Evolutionary conservation across 441 rosid species (phyloP).

Genomic region (Codiaeum variegatum): DNA sequence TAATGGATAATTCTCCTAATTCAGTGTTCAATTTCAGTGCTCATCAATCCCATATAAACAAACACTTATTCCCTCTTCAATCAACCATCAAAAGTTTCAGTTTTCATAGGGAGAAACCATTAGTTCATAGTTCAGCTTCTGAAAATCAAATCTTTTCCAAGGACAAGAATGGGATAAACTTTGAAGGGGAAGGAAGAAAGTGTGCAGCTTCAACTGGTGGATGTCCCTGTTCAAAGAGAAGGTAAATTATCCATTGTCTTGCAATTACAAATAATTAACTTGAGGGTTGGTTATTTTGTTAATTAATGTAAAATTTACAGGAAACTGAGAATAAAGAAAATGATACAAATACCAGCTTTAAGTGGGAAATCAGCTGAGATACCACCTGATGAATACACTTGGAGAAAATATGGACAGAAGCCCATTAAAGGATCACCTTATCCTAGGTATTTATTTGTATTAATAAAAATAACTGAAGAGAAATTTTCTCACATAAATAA

Average conservation of each 20-base stretch:
- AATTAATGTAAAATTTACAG: constrained; percentile 22
- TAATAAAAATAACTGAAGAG: no score
- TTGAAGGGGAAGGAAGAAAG: constrained; percentile 15
- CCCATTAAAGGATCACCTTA: constrained; percentile 87
- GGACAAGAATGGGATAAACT: constrained; percentile 7
- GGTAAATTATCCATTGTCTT: no score
- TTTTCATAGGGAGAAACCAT: constrained; percentile 11
- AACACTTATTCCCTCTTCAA: constrained; percentile 14
- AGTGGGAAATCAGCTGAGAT: constrained; percentile 70
- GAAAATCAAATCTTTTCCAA: constrained; percentile 13
- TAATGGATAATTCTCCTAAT: constrained; percentile 28
- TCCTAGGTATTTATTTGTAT: constrained; percentile 52
- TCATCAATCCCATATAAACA: not conserved
- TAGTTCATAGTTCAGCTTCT: constrained; percentile 18
- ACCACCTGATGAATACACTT: constrained; percentile 70
- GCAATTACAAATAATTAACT: no score
- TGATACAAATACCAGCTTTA: constrained; percentile 59
- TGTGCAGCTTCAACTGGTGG: constrained; percentile 26
- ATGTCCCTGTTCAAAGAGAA: constrained; percentile 30
- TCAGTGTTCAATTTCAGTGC: constrained; percentile 7
- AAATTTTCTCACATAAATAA: not conserved
- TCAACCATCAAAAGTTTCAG: not conserved
- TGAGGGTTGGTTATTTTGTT: not conserved
- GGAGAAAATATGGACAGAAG: constrained; percentile 95
- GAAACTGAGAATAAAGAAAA: constrained; percentile 58